Percentiles rank a stretch among this genome's conserved stretches.
Evolutionary conservation across 2,329 filamentous ascomycete genomes (phyloP).

Genomic region (Trichophyton simii): DNA sequence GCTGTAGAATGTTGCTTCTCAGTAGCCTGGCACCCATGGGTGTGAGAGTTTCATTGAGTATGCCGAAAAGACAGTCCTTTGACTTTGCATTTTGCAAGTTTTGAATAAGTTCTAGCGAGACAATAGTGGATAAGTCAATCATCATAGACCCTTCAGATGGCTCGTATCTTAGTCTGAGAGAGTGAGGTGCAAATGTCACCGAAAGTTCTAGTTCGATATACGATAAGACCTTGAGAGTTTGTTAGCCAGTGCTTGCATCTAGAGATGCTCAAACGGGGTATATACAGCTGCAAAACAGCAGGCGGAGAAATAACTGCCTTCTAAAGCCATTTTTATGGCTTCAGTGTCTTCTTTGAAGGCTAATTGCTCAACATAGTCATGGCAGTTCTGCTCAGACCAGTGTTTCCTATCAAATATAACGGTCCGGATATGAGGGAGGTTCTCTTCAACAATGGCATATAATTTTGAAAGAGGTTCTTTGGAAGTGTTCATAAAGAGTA

Average conservation of each 20-base stretch:
- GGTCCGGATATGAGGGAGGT: slow-evolving; percentile 50
- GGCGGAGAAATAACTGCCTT: slow-evolving; percentile 75
- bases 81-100: slow-evolving; percentile 69
- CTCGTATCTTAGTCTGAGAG: slow-evolving; percentile 73
- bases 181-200: slow-evolving; percentile 61
- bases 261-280: slow-evolving; percentile 6
- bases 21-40: slow-evolving; percentile 80
- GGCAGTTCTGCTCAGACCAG: slow-evolving; percentile 68
- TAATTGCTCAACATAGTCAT: slow-evolving; percentile 67
- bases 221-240: slow-evolving; percentile 53
- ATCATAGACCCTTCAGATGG: slow-evolving; percentile 89
- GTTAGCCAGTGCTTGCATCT: not conserved
- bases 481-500: slow-evolving; percentile 64
- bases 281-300: slow-evolving; percentile 76
- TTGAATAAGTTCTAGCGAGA: slow-evolving; percentile 78
- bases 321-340: slow-evolving; percentile 63
- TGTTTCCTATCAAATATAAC: slow-evolving; percentile 60
- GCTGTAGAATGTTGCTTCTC: slow-evolving; percentile 76
- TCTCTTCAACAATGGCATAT: slow-evolving; percentile 60
- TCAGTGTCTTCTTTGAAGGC: slow-evolving; percentile 70
- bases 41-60: slow-evolving; percentile 74
- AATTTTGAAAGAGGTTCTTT: slow-evolving; percentile 61
- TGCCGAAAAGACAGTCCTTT: slow-evolving; percentile 67
- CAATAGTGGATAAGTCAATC: slow-evolving; percentile 80
- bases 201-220: slow-evolving; percentile 62